phyloP scores from a whole-genome alignment of 441 rosid genomes.

The Populus hybrid region DNA sequence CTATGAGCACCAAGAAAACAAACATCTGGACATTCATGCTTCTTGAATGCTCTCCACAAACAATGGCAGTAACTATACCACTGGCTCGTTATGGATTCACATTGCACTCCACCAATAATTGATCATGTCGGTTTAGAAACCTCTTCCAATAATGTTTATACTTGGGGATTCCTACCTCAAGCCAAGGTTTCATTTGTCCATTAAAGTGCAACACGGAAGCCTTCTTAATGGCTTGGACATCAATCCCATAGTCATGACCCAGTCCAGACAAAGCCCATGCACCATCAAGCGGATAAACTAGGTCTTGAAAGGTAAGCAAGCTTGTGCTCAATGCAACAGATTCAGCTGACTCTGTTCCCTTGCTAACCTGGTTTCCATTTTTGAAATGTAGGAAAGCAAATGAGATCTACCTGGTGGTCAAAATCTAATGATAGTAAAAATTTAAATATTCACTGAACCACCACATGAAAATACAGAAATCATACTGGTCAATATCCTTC shows the following conservation, averaged over 20 bases:
- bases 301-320: conserved; percentile 78
- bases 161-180: conserved; percentile 81
- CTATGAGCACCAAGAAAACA: conserved; percentile 23
- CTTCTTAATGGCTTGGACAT: conserved; percentile 36
- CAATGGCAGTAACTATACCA: conserved; percentile 13
- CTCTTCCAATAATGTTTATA: conserved; percentile 78
- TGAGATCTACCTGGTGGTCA: conserved; percentile 4
- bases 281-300: conserved; percentile 53
- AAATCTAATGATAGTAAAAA: background rate
- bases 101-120: conserved; percentile 71
- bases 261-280: conserved; percentile 69
- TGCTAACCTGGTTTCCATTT: conserved; percentile 39
- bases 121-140: conserved; percentile 62
- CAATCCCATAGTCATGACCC: conserved; percentile 61
- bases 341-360: conserved; percentile 41
- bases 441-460: background rate
- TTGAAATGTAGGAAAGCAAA: conserved; percentile 3
- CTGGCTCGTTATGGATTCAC: conserved; percentile 50
- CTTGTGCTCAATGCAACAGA: conserved; percentile 49
- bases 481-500: background rate
- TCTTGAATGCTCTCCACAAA: conserved; percentile 21
- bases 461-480: background rate
- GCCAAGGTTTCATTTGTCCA: conserved; percentile 98
- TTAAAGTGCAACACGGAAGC: conserved; percentile 82
- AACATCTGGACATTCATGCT: conserved; percentile 17